Conservation (phyloP, 2,329 filamentous ascomycete species). For the Ophiognomonia clavigignenti-juglandacearum region DNA sequence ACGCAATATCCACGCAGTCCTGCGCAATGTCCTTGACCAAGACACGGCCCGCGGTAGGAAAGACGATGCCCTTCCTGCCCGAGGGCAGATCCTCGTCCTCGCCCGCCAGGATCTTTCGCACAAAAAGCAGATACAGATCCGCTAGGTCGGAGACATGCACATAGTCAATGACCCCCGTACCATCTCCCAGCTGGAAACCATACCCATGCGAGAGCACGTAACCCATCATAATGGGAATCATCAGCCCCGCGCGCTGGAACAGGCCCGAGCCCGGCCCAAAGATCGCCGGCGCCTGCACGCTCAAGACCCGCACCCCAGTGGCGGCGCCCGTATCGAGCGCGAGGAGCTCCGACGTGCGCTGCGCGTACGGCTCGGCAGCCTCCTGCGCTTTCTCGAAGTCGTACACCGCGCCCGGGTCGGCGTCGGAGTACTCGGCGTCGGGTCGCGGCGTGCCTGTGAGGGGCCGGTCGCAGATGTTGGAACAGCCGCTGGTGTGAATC, state of each 20-base stretch:
- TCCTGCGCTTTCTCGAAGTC: conserved; percentile 33
- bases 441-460: conserved; percentile 27
- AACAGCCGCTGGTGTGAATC: conserved; percentile 34
- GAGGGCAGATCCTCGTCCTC: not conserved
- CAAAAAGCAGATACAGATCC: not conserved
- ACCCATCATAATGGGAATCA: conserved; percentile 27
- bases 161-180: not conserved
- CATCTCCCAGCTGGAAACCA: not conserved
- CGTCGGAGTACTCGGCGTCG: conserved; percentile 34
- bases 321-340: conserved; percentile 35
- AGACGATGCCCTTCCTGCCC: conserved; percentile 45
- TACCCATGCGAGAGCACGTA: not conserved
- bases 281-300: conserved; percentile 42
- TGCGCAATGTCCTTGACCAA: not conserved
- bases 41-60: conserved; percentile 46
- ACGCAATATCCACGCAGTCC: not conserved
- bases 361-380: conserved; percentile 30
- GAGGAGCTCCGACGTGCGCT: conserved; percentile 39
- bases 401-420: conserved; percentile 35
- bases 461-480: conserved; percentile 37
- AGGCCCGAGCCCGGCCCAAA: conserved; percentile 39
- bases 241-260: conserved; percentile 34
- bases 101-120: not conserved
- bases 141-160: conserved; percentile 8
- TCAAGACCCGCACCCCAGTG: conserved; percentile 36